Base-by-base conservation (phyloP, 768 basidiomycete genomes). In the Xerocomus spinulosus region DNA sequence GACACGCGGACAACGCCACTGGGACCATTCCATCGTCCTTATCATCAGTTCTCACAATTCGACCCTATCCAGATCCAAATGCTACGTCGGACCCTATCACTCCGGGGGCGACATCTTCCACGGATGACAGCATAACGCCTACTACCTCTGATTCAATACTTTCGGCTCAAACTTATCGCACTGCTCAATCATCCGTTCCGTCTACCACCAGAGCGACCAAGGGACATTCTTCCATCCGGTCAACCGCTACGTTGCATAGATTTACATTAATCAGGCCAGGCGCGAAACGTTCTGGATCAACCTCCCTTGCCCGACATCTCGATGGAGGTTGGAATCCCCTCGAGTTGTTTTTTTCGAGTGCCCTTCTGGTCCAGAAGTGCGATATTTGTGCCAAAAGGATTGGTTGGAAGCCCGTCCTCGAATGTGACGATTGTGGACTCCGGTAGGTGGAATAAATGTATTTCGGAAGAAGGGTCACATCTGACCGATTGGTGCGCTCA, bases 401-500 rank as follows among this genome's bases (percentile, higher is more conserved):
- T 32, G 91, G 91, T 12, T 85, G 87, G 83, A 93, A 91, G 63
- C 82, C 90, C 18, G 78, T 86, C 26, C 69, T 94, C 17, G 82
- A 87, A 58, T 95, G 92, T 62, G 92, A 94, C 64, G 92, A 94
- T 67, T 94, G 92, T 67, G 83, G 85, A 23, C 67, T 89, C 57
- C 77, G 82, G 81, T 85, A 48, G 46, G 77, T 36, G 42, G 34
- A 25, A 46, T 55, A 36, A 53, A 39, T 48, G 39, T 23, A 39
- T 48, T 50, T 34, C 17, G 48, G 47, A 34, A 52, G 48, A 42
- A 52, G 45, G 48, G 21, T 41, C 23, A 51, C 35, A 44, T 51
- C 56, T 64, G 30, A 62, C 43, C 2, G 55, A 51, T 26, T 44
- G 43, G 23, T 37, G 12, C 23, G 14, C 39, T 21, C 26, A 34